A percentile compares a stretch with the other conserved stretches of the same genome.
These are phyloP conservation scores for Ulota crispa DNA, from an alignment of 225 moss, liverwort and hornwort genomes.

Conservation along the genomic window DNA sequence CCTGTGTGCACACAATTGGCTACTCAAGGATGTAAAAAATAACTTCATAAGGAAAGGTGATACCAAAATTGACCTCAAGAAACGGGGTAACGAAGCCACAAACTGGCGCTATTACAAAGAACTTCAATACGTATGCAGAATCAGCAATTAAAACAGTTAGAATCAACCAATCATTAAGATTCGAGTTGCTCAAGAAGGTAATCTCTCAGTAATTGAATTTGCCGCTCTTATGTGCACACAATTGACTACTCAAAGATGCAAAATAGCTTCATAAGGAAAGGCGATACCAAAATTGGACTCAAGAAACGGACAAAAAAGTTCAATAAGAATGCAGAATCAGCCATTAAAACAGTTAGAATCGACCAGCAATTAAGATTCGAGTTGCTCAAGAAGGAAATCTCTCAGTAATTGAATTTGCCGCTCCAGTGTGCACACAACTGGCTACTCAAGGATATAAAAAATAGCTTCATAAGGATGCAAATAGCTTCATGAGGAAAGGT, in stretches of 20 bases:
- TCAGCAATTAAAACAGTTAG: not conserved
- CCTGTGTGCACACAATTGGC: not conserved
- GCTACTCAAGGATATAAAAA: no score
- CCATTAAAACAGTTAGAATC: no score
- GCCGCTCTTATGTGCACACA: not conserved
- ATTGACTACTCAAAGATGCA: not conserved
- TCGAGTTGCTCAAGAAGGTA: not conserved
- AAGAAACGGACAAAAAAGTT: no score
- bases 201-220: not conserved
- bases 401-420: not conserved
- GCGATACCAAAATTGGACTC: no score
- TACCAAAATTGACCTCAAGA: no score
- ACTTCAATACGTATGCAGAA: no score
- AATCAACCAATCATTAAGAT: not conserved
- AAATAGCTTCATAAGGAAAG: not conserved
- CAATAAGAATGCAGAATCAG: no score
- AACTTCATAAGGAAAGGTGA: not conserved
- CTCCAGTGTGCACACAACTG: not conserved
- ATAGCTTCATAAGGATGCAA: no score
- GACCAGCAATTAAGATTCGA: not conserved
- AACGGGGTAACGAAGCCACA: no score
- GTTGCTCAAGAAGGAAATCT: not conserved
- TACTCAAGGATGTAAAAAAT: not conserved
- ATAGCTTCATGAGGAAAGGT: not conserved
- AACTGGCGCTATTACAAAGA: no score